phyloP scores from a whole-genome alignment of 805 yeast genomes.

The Metschnikowia orientalis region DNA sequence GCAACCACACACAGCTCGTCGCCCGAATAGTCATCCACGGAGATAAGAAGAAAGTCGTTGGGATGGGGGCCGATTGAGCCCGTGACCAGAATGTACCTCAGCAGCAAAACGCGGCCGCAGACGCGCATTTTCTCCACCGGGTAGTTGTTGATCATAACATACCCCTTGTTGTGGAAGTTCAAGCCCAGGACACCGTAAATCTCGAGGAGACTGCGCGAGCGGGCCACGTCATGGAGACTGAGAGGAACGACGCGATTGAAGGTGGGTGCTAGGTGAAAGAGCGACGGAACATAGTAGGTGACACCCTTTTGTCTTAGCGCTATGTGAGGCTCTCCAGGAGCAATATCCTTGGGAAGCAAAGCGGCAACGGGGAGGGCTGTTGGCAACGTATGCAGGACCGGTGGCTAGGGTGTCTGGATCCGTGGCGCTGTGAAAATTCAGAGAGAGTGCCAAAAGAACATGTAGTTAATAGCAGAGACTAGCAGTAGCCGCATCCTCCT shows the following conservation, averaged over 20 bases:
- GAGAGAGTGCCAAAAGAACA: no score
- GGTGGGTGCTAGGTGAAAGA: conserved; percentile 32
- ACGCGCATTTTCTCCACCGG: conserved; percentile 27
- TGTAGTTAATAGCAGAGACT: no score
- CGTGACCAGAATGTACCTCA: conserved; percentile 3
- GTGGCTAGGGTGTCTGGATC: background rate
- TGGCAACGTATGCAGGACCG: no score
- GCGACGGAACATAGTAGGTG: conserved; percentile 30
- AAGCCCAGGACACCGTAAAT: conserved; percentile 18
- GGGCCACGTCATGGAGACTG: conserved; percentile 28
- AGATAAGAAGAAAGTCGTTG: conserved; percentile 16
- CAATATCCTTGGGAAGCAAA: conserved; percentile 26
- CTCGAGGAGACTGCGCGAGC: conserved; percentile 9
- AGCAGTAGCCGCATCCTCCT: no score
- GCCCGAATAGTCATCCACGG: conserved; percentile 36
- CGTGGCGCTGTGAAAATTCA: background rate
- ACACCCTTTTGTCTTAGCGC: conserved; percentile 22
- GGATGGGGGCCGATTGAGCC: conserved; percentile 3
- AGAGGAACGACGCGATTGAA: conserved; percentile 21
- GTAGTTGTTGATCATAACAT: conserved; percentile 27
- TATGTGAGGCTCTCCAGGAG: conserved; percentile 34
- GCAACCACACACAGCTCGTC: conserved; percentile 25
- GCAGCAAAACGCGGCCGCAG: conserved; percentile 25
- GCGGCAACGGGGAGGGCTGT: no score
- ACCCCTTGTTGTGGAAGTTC: conserved; percentile 12